A percentile compares a stretch with the other conserved stretches of the same genome.
Evolutionary conservation across 1,284 basidiomycete genomes (phyloP).

Genomic region (Hortiboletus rubellus): DNA sequence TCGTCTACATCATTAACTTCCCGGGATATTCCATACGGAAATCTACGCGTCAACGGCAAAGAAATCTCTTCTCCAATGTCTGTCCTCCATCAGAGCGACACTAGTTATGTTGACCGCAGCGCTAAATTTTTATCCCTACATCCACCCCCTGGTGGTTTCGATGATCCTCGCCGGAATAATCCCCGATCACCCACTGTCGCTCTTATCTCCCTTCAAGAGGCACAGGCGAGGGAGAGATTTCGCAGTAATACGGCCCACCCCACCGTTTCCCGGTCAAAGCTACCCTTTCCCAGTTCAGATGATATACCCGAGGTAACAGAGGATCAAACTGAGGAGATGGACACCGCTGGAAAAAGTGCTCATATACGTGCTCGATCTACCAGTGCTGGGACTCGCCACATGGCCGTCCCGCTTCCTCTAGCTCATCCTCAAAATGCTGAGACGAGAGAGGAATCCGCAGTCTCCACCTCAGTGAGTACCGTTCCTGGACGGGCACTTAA

Average conservation of each 20-base stretch:
- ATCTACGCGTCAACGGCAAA: slow-evolving; percentile 44
- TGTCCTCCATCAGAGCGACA: slow-evolving; percentile 32
- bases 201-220: slow-evolving; percentile 75
- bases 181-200: slow-evolving; percentile 52
- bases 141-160: slow-evolving; percentile 33
- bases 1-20: slow-evolving; percentile 46
- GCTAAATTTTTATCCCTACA: slow-evolving; percentile 34
- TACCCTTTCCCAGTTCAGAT: slow-evolving; percentile 34
- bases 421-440: slow-evolving; percentile 40
- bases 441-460: slow-evolving; percentile 39
- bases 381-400: slow-evolving; percentile 59
- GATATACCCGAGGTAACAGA: slow-evolving; percentile 25
- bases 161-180: slow-evolving; percentile 49
- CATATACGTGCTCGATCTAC: slow-evolving; percentile 55
- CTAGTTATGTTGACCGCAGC: slow-evolving; percentile 35
- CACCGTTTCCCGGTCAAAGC: slow-evolving; percentile 27
- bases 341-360: slow-evolving; percentile 22
- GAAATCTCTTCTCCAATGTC: slow-evolving; percentile 55
- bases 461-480: slow-evolving; percentile 16
- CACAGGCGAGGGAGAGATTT: slow-evolving; percentile 54
- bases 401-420: slow-evolving; percentile 43
- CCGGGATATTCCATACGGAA: slow-evolving; percentile 34
- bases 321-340: slow-evolving; percentile 17
- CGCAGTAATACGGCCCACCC: slow-evolving; percentile 50
- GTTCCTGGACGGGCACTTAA: slow-evolving; percentile 50